Percentiles rank a stretch among this genome's conserved stretches.
These are phyloP conservation scores for Trichophyton schoenleinii DNA, from an alignment of 2,329 filamentous ascomycete genomes.

Conservation along the genomic window DNA sequence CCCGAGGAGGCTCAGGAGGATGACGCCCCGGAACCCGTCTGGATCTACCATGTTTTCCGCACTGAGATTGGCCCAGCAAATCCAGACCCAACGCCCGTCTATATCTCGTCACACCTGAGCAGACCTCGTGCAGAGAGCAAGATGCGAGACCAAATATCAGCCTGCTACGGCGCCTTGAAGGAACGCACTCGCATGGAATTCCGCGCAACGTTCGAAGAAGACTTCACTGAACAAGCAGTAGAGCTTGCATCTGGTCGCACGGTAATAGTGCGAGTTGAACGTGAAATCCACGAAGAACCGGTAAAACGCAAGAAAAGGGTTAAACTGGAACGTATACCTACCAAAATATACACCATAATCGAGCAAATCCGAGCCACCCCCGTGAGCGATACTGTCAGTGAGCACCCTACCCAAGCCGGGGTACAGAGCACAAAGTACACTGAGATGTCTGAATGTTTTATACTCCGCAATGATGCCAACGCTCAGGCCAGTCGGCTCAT, in stretches of 20 bases:
- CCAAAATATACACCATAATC: conserved; percentile 7
- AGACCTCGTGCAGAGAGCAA: conserved; percentile 7
- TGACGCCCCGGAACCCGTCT: conserved; percentile 1
- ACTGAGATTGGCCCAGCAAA: background rate
- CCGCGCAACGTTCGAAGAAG: conserved; percentile 5
- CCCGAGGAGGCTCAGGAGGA: background rate
- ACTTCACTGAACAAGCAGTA: conserved; percentile 5
- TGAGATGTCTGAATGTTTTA: too few relatives aligned
- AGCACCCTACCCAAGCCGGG: too few relatives aligned
- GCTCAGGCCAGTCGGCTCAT: too few relatives aligned
- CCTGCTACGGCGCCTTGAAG: conserved; percentile 2
- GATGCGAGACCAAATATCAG: conserved; percentile 3
- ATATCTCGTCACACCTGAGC: conserved; percentile 5
- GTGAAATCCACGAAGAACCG: conserved; percentile 4
- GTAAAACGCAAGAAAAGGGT: background rate
- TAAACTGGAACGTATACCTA: conserved; percentile 9
- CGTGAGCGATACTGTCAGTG: background rate
- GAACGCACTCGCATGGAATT: conserved; percentile 8
- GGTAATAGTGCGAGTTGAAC: conserved; percentile 5
- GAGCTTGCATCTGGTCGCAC: conserved; percentile 9
- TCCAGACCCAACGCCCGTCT: background rate
- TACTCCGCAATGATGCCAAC: too few relatives aligned
- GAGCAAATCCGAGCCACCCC: background rate
- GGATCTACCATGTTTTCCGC: conserved; percentile 9
- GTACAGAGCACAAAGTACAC: too few relatives aligned